Base-by-base conservation (phyloP, 352 stramenopile species). In the Pythium utonaiense region DNA sequence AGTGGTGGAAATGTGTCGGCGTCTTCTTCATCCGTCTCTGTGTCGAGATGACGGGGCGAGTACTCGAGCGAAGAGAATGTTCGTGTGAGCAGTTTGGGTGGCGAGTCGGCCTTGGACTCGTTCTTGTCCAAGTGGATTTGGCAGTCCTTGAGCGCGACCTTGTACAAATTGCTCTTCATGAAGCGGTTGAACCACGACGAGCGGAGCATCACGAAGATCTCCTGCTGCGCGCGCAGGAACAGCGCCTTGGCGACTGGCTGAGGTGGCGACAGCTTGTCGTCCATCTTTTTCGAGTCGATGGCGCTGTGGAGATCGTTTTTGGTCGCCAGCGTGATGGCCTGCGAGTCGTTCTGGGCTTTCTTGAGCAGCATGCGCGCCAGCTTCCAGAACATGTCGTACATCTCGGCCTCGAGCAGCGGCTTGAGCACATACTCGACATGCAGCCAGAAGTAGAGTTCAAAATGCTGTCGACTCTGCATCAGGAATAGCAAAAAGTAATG, bases 361-460 rank as follows among this genome's bases (percentile, higher is more conserved):
- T 88, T 71, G 27, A 89, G 60, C 27, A 94, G 64, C 30, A 88
- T 78, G 2, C 69, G 68, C 31, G 79, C 73, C 14, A 92, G 64
- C 52, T 74, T 75, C 85, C 85, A 94, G 50, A 92, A 94, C 6
- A 87, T 47, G 44, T 71, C 62, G 30, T 70, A 69, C 2, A 80
- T 79, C 3, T 68, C 67, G 10, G 64, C 59, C 8, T 87, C 77
- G 24, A 91, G 45, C 30, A 89, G 55, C 2, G 78, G 83, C 50
- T 90, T 91, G 10, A 95, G 77, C 21, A 93, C 82, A 57, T 93
- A 95, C 64, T 95, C 85, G 31, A 93, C 80, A 62, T 95, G 85
- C 17, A 95, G 73, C 85, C 85, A 95, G 33, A 95, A 91, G 71
- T 93, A 95, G 7, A 95, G 67, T 38, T 93, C 83, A 60, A 95